These are phyloP conservation scores for Ascochyta rabiei DNA, from an alignment of 2,329 filamentous ascomycete genomes.

Conservation along the genomic window DNA sequence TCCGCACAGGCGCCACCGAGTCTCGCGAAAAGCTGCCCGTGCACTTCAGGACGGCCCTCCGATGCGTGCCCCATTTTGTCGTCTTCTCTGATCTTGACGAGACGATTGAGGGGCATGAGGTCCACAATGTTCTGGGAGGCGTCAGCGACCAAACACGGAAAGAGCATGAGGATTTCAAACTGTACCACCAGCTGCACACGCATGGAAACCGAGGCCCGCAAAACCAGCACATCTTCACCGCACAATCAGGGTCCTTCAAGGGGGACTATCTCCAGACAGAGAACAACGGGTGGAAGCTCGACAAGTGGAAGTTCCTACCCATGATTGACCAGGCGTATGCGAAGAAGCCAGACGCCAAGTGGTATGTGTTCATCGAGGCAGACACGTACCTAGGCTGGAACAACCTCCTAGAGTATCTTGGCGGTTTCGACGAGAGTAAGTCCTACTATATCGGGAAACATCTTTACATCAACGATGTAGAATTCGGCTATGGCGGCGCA, in stretches of 20 bases:
- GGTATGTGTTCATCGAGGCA: slow-evolving; percentile 48
- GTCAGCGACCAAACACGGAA: slow-evolving; percentile 48
- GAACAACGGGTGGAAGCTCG: slow-evolving; percentile 58
- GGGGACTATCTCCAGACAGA: slow-evolving; percentile 45
- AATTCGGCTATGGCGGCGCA: slow-evolving; percentile 55
- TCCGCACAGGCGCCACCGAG: slow-evolving; percentile 67
- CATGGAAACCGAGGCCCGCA: slow-evolving; percentile 52
- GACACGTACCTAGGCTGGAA: slow-evolving; percentile 48
- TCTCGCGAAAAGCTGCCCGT: slow-evolving; percentile 62
- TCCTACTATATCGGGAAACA: slow-evolving; percentile 53
- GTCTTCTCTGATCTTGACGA: slow-evolving; percentile 67
- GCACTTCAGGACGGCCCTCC: slow-evolving; percentile 62
- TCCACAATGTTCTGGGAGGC: slow-evolving; percentile 55
- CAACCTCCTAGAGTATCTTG: slow-evolving; percentile 50
- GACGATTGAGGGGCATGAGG: slow-evolving; percentile 56
- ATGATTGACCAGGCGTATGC: slow-evolving; percentile 58
- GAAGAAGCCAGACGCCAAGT: slow-evolving; percentile 44
- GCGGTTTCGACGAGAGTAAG: slow-evolving; percentile 46
- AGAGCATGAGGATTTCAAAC: slow-evolving; percentile 57
- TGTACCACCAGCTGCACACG: slow-evolving; percentile 57
- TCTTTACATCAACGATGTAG: slow-evolving; percentile 51
- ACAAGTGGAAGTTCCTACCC: slow-evolving; percentile 66
- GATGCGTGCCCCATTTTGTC: slow-evolving; percentile 61
- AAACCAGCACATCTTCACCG: slow-evolving; percentile 37
- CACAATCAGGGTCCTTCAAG: slow-evolving; percentile 41